Evolutionary conservation across 495 filamentous ascomycete species (phyloP).

Genomic region (Neurospora sublineolata): DNA sequence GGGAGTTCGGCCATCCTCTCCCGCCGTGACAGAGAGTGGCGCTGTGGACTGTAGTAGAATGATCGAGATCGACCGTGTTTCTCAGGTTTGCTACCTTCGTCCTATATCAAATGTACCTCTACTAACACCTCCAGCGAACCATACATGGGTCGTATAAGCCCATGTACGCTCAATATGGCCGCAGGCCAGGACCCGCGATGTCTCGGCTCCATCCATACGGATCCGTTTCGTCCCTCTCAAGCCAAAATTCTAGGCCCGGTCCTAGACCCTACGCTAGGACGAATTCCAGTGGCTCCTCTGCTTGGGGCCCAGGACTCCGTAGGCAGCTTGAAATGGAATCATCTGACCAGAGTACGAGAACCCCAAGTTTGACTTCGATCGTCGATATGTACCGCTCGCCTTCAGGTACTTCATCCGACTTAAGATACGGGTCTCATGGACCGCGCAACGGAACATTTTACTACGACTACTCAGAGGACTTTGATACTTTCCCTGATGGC

Average conservation of each 20-base stretch:
- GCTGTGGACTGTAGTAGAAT: constrained; percentile 37
- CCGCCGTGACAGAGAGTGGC: constrained; percentile 43
- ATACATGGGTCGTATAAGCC: constrained; percentile 32
- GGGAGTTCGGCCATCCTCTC: constrained; percentile 52
- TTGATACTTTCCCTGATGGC: constrained; percentile 17
- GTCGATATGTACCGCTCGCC: constrained; percentile 29
- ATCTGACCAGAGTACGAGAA: constrained; percentile 16
- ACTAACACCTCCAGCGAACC: constrained; percentile 24
- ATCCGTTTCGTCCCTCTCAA: constrained; percentile 24
- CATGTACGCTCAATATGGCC: constrained; percentile 23
- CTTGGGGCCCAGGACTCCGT: not conserved
- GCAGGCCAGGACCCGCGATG: constrained; percentile 20
- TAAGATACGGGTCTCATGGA: not conserved
- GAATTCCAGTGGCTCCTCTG: not conserved
- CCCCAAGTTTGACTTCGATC: constrained; percentile 30
- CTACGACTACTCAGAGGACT: constrained; percentile 44
- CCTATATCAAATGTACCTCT: not conserved
- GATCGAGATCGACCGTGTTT: constrained; percentile 36
- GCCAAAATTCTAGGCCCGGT: constrained; percentile 16
- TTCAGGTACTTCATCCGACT: constrained; percentile 5
- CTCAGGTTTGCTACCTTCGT: constrained; percentile 24
- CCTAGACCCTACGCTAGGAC: constrained; percentile 9
- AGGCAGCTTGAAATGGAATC: constrained; percentile 4
- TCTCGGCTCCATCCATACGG: constrained; percentile 25
- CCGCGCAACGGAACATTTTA: constrained; percentile 17